Evolutionary conservation across 805 yeast genomes (phyloP), one percentile per base, ranked within the genome.

Genomic region (Clavispora fructus): DNA sequence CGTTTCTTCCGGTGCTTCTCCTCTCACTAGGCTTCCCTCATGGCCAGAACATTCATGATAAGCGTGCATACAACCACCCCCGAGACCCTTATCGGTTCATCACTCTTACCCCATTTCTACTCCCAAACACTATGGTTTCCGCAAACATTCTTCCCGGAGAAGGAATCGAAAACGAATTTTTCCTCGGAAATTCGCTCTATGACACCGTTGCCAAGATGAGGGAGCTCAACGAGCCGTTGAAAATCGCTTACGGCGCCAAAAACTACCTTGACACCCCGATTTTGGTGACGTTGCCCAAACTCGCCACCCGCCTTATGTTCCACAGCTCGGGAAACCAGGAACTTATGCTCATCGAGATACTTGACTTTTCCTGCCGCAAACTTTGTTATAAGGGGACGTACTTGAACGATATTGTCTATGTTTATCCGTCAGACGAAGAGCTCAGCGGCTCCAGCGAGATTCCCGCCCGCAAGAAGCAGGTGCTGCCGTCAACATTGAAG

Each of bases 231-330:
- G 62, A 62, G 46, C 58, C 60, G 40, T 49, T 65, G 27, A 55
- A 57, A n/a, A 49, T 71, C 31, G 50, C 60, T 19, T 71, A 69
- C 48, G 58, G 65, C n/a, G 56, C 57, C 16, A 50, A 47, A 26
- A 53, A 63, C 37, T 67, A 62, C 48, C 52, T 67, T 13, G 53
- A 63, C 27, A 57, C 61, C 1, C 75, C 76, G 2, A 56, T 69
- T 7, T 41, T 65, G 25, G 63, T 68, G 16, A 55, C 57, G 10
- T 45, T 66, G 29, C 62, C 64, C 13, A 57, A 59, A 12, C 38
- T 50, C 11, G 54, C 55, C 25, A 48, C 66, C 6, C 49, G 65
- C 38, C 53, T 69, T 35, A 50, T 65, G 46, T 68, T 69, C 47
- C 56, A 58, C 28, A 51, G 60, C 39, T 51, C 58, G 12, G 51